Evolutionary conservation across 2,329 filamentous ascomycete genomes (phyloP).

Genomic region (Exophiala alcalophila): DNA sequence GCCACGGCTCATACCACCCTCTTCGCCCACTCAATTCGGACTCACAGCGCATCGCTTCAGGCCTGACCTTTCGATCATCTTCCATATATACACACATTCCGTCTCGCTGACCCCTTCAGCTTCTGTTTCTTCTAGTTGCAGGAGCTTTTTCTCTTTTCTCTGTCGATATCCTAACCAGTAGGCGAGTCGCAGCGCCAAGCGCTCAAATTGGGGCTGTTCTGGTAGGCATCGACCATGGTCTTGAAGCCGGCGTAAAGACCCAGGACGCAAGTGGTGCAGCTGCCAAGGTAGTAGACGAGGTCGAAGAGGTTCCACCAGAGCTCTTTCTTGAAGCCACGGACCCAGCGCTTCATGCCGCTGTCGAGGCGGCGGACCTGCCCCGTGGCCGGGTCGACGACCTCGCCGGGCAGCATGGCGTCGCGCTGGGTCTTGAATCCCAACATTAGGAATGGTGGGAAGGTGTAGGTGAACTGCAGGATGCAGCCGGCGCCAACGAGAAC

Average conservation of each 20-base stretch:
- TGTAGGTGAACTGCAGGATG: conserved; percentile 49
- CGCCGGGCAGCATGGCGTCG: conserved; percentile 30
- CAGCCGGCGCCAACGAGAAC: conserved; percentile 44
- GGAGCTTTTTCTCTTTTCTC: too few relatives aligned
- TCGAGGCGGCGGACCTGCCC: conserved; percentile 22
- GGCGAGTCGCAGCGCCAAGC: conserved; percentile 23
- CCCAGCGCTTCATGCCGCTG: conserved; percentile 22
- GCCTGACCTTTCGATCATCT: background rate
- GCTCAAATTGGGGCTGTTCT: conserved; percentile 18
- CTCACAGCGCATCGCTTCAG: too few relatives aligned
- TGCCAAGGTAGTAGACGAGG: conserved; percentile 31
- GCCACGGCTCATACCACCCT: too few relatives aligned
- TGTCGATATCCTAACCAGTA: conserved; percentile 9
- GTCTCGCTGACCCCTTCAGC: background rate
- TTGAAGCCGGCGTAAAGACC: conserved; percentile 31
- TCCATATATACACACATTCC: conserved; percentile 1
- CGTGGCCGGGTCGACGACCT: conserved; percentile 30
- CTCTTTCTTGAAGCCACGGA: conserved; percentile 32
- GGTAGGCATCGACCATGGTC: conserved; percentile 33
- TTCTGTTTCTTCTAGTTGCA: too few relatives aligned
- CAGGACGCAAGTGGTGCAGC: conserved; percentile 29
- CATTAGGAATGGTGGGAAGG: conserved; percentile 39
- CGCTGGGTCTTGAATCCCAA: conserved; percentile 34
- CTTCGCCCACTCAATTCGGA: too few relatives aligned
- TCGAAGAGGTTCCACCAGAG: conserved; percentile 32